Conservation (phyloP, 345 rosid genomes). For the Syzygium aqueum region DNA sequence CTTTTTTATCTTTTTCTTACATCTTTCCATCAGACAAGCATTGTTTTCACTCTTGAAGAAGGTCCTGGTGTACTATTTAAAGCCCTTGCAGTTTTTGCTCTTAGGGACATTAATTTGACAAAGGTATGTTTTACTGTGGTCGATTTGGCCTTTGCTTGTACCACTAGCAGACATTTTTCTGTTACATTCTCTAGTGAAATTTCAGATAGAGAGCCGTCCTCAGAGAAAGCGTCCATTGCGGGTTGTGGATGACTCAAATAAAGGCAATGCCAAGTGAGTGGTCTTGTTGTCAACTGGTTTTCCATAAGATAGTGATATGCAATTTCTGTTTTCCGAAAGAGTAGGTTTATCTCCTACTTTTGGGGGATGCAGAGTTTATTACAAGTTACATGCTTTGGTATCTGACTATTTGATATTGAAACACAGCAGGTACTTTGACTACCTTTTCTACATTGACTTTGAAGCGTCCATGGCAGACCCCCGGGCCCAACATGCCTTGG, state of each 20-base stretch:
- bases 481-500: constrained; percentile 72
- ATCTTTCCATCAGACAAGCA: constrained; percentile 62
- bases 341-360: not conserved
- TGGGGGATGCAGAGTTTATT: not conserved
- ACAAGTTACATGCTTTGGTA: not conserved
- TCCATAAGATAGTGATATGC: not conserved
- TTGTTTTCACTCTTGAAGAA: constrained; percentile 91
- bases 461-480: constrained; percentile 95
- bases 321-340: not conserved
- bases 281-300: not conserved
- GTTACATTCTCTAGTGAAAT: not conserved
- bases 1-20: not conserved
- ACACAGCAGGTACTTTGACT: constrained; percentile 72
- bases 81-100: constrained; percentile 85
- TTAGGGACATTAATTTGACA: constrained; percentile 74
- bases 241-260: constrained; percentile 75
- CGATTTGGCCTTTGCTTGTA: not conserved
- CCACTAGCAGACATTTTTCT: not conserved
- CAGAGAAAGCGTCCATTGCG: constrained; percentile 61
- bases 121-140: constrained; percentile 31
- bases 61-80: constrained; percentile 89
- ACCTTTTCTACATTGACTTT: constrained; percentile 80
- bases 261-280: constrained; percentile 73
- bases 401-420: not conserved
- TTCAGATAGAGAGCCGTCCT: constrained; percentile 93